phyloP scores from a whole-genome alignment of 495 filamentous ascomycete species.

The Mytilinidion resinicola region DNA sequence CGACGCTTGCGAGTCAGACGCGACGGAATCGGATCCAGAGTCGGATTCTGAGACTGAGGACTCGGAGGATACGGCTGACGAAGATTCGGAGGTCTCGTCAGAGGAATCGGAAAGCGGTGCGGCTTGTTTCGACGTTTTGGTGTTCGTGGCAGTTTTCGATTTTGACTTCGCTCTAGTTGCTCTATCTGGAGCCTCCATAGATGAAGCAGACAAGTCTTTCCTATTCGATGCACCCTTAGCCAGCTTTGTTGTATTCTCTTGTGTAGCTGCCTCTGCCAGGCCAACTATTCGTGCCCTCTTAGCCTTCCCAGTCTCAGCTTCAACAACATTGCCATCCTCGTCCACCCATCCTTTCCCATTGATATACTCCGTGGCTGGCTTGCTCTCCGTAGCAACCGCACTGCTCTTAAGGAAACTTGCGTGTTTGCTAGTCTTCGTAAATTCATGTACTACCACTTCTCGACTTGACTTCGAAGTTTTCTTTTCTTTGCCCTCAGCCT shows the following conservation, averaged over 20 bases:
- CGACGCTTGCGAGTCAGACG: neutral
- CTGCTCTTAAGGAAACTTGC: slow-evolving; percentile 61
- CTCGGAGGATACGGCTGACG: slow-evolving; percentile 23
- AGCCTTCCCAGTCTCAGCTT: slow-evolving; percentile 40
- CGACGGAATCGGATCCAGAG: slow-evolving; percentile 2
- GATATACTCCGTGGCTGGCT: slow-evolving; percentile 48
- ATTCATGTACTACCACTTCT: slow-evolving; percentile 69
- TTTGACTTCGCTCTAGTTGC: slow-evolving; percentile 13
- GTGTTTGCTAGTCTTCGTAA: slow-evolving; percentile 68
- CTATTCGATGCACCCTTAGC: neutral
- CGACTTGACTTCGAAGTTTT: slow-evolving; percentile 47
- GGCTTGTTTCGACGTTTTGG: slow-evolving; percentile 5
- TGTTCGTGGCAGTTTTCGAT: neutral
- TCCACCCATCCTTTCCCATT: slow-evolving; percentile 89
- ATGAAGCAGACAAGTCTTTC: too few relatives aligned
- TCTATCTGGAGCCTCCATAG: neutral
- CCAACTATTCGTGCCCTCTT: slow-evolving; percentile 22
- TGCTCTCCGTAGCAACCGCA: slow-evolving; percentile 37
- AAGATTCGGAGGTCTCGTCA: slow-evolving; percentile 8
- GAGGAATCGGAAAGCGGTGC: slow-evolving; percentile 8
- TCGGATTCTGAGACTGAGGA: slow-evolving; percentile 24
- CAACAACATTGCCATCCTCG: slow-evolving; percentile 66
- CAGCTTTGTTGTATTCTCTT: neutral
- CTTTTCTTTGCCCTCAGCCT: slow-evolving; percentile 46
- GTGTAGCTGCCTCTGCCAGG: slow-evolving; percentile 2